Percentiles rank a stretch among this genome's conserved stretches.
Conservation (phyloP, 2,329 filamentous ascomycete species). For the Coccinonectria pachysandricola region DNA sequence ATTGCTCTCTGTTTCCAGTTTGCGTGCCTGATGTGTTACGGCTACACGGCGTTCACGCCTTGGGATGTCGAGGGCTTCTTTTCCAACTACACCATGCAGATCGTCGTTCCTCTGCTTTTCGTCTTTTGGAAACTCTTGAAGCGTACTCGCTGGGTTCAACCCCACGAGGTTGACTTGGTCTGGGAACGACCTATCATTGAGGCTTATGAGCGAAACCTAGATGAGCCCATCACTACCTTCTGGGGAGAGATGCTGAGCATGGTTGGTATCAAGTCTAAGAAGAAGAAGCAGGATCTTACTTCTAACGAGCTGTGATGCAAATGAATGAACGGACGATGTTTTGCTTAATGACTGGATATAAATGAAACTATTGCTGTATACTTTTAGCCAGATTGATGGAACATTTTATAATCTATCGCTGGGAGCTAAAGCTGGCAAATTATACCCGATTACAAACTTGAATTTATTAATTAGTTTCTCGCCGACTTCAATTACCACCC, state of each 20-base stretch:
- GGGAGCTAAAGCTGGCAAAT: constrained; percentile 1
- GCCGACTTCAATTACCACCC: too few relatives aligned
- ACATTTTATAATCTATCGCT: constrained; percentile 1
- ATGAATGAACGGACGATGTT: too few relatives aligned
- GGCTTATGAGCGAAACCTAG: constrained; percentile 43
- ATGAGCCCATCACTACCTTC: constrained; percentile 39
- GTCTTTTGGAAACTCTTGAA: constrained; percentile 54
- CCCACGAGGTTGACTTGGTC: constrained; percentile 47
- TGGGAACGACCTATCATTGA: constrained; percentile 52
- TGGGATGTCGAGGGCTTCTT: constrained; percentile 41
- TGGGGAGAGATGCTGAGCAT: constrained; percentile 39
- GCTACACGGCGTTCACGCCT: constrained; percentile 40
- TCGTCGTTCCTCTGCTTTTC: constrained; percentile 44
- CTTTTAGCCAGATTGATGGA: too few relatives aligned
- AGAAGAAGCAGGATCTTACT: too few relatives aligned
- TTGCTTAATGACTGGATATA: too few relatives aligned
- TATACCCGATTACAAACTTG: not conserved
- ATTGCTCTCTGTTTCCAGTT: constrained; percentile 33
- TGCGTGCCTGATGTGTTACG: constrained; percentile 39
- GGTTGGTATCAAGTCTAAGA: constrained; percentile 9
- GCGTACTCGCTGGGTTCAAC: constrained; percentile 42
- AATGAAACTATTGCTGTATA: too few relatives aligned
- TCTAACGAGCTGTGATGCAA: too few relatives aligned
- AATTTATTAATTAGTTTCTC: not conserved
- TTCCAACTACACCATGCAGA: constrained; percentile 47